phyloP scores from a whole-genome alignment of 805 yeast species.

The Wickerhamomyces bovis region DNA sequence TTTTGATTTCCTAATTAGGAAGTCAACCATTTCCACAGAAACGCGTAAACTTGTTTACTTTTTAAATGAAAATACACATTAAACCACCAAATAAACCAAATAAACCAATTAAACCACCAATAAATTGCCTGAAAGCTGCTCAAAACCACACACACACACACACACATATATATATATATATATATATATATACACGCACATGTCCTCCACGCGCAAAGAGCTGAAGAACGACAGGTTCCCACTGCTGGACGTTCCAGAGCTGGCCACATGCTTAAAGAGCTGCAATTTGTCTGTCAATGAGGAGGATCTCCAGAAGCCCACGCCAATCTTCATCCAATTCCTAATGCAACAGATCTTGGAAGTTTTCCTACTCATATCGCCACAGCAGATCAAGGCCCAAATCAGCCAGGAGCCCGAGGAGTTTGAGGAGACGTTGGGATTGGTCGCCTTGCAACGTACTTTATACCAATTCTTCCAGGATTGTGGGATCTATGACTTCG shows the following conservation, averaged over 20 bases:
- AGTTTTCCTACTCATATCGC: constrained; percentile 48
- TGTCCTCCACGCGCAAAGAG: constrained; percentile 2
- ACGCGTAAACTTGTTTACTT: neutral
- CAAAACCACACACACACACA: too few relatives aligned
- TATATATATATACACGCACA: too few relatives aligned
- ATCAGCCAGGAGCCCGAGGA: constrained; percentile 24
- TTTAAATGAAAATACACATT: too few relatives aligned
- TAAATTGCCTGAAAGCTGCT: too few relatives aligned
- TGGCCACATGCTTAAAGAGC: constrained; percentile 51
- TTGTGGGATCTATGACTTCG: constrained; percentile 76
- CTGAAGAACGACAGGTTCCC: constrained; percentile 49
- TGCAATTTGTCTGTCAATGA: constrained; percentile 59
- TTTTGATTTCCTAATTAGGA: neutral
- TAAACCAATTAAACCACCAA: too few relatives aligned
- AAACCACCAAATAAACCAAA: too few relatives aligned
- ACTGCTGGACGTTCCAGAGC: constrained; percentile 51
- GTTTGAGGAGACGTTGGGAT: constrained; percentile 35
- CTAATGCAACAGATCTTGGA: constrained; percentile 58
- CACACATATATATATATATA: too few relatives aligned
- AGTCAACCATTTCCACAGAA: neutral
- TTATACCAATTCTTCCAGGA: constrained; percentile 57
- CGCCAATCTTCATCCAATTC: constrained; percentile 46
- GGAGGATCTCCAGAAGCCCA: constrained; percentile 53
- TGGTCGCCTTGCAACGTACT: constrained; percentile 53
- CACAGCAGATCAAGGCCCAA: constrained; percentile 21